Evolutionary conservation across 2,329 filamentous ascomycete genomes (phyloP), one percentile per base, ranked within the genome.

Genomic region (Xylaria sp.): DNA sequence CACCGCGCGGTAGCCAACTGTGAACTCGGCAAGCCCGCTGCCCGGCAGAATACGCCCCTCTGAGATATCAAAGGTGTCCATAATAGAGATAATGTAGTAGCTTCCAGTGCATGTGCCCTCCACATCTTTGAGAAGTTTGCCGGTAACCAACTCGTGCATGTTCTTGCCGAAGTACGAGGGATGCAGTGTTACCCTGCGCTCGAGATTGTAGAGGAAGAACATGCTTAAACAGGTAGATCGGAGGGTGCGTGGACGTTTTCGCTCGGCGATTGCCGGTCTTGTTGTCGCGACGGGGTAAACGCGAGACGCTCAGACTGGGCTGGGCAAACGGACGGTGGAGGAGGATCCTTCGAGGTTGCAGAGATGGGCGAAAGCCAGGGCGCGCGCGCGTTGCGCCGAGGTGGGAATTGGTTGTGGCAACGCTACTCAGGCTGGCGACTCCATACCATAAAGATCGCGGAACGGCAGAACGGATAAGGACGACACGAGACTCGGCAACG

Each of bases 141-240:
- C 90, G 53, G 91, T 94, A 40, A 99, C 91, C 71, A 96, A 89
- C 70, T 96, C 90, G 71, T 94, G 90, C 83, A 97, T 96, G 75
- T 95, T 92, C 66, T 92, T 90, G 60, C 93, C 93, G 75, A 99
- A 98, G 81, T 96, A 99, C 11, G 94, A 98, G 27, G 95, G 95
- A 75, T 99, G 95, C 73, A 99, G 86, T 70, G 92, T 93, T 72
- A 98, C 93, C 74, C 92, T 90, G 75, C 94, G 93, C 80, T 97
- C 93, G 78, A 98, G 90, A 75, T 97, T 94, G 79, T 97, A 92
- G 68, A 99, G 91, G 82, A 99, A 99, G 79, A 98, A 99, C 95
- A 99, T 99, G 71, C 66, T 80, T 78, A 41, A 5, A 40, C 17
- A 25, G 21, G 35, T 17, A 21, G 27, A 27, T 35, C 21, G 23